Evolutionary conservation across 129 eudicot species (phyloP).

Genomic region (Centella asiatica): DNA sequence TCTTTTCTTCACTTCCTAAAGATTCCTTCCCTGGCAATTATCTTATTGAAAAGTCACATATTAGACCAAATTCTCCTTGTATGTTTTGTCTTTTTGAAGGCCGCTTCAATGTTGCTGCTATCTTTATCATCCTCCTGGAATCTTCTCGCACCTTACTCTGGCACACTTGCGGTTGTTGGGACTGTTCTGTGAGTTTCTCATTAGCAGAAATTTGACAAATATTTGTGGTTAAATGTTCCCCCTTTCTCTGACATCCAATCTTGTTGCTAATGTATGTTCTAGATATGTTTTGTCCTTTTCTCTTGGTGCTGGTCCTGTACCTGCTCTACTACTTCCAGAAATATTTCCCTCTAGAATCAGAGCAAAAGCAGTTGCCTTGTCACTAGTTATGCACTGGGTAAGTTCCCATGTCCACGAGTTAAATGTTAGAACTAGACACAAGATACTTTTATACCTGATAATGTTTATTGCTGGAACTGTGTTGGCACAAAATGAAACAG

Average conservation of each 20-base stretch:
- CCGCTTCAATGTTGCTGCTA: constrained; percentile 94
- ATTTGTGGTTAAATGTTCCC: too few species aligned
- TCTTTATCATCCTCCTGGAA: constrained; percentile 77
- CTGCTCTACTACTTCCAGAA: constrained; percentile 94
- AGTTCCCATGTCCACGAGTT: too few species aligned
- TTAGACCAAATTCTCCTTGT: not conserved
- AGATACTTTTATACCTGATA: not conserved
- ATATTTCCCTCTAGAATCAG: constrained; percentile 92
- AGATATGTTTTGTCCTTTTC: constrained; percentile 89
- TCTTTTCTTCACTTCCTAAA: not conserved
- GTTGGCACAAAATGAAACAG: not conserved
- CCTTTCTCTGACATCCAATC: not conserved
- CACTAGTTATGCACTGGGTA: constrained; percentile 98
- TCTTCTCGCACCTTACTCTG: constrained; percentile 71
- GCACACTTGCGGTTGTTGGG: constrained; percentile 84
- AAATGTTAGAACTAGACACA: too few species aligned
- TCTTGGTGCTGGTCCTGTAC: constrained; percentile 99
- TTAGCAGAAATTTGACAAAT: constrained; percentile 2
- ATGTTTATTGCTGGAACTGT: not conserved
- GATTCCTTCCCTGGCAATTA: not conserved
- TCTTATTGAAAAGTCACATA: not conserved
- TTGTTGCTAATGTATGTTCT: constrained; percentile 9
- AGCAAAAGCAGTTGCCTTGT: constrained; percentile 93
- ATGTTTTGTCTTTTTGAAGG: constrained; percentile 33
- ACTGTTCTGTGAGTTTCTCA: constrained; percentile 71